These are phyloP conservation scores for Phytopythium aichiense DNA, from an alignment of 352 stramenopile species.

Conservation along the genomic window DNA sequence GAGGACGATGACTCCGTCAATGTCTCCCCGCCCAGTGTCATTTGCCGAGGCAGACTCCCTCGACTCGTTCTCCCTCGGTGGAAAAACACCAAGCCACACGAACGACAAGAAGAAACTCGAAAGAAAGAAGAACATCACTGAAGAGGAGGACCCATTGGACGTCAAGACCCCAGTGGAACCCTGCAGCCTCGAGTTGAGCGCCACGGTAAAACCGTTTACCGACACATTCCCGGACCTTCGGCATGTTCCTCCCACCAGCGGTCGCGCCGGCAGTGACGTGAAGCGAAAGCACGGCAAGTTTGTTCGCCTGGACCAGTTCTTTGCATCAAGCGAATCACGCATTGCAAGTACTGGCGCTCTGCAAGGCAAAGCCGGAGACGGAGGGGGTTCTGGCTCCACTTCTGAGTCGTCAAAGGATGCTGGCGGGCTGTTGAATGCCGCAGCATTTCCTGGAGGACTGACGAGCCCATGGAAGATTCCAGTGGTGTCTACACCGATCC, in stretches of 20 bases:
- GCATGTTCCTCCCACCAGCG: too few species aligned
- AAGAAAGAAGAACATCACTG: neutral
- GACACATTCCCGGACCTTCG: conserved; percentile 1
- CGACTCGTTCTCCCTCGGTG: neutral
- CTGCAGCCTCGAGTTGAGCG: too few species aligned
- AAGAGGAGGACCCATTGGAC: neutral
- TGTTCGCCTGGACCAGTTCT: conserved; percentile 47
- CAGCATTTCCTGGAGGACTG: neutral
- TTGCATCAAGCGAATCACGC: conserved; percentile 10
- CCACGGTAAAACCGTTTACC: neutral
- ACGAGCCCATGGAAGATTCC: conserved; percentile 1
- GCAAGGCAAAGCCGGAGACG: neutral
- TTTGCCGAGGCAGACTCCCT: neutral
- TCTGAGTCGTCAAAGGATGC: neutral
- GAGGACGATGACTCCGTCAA: conserved; percentile 9
- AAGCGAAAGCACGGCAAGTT: conserved; percentile 52
- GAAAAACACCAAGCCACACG: neutral
- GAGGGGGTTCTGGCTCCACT: neutral
- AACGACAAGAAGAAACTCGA: neutral
- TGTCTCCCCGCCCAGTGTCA: conserved; percentile 7
- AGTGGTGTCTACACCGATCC: neutral
- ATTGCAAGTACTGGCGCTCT: neutral
- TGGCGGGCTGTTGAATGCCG: neutral
- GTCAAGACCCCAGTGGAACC: neutral
- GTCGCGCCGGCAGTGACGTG: conserved; percentile 5